Evolutionary conservation across 1,284 basidiomycete species (phyloP), one percentile per base, ranked within the genome.

Genomic region (Leccinum griseonigrum): DNA sequence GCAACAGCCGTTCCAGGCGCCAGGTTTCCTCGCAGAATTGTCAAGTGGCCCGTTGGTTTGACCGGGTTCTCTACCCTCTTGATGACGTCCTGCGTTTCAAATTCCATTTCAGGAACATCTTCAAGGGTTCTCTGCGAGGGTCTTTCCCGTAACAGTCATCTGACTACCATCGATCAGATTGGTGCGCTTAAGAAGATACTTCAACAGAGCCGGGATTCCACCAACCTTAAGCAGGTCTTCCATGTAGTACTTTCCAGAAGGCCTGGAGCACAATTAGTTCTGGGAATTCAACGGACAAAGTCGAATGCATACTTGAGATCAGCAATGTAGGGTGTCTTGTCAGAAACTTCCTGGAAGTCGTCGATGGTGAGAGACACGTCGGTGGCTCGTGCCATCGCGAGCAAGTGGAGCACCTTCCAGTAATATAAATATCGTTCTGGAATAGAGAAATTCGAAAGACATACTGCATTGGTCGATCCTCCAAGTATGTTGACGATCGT

Each of bases 231-330:
- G 93, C 36, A 99, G 83, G 74, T 98, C 95, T 78, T 98, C 94
- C 95, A 98, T 98, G 70, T 93, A 90, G 77, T 96, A 98, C 79
- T 91, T 91, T 29, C 95, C 95, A 31, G 92, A 94, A 7, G 96
- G 96, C 75, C 89, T 90, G 60, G 2, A 50, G 29, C n/a, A 18
- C 38, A 32, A 55, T 63, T 13, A 66, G 56, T 34, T 55, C 11
- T 40, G 50, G 14, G 31, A 53, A n/a, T 11, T 13, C 54, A 29
- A 29, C 14, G 36, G 14, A 16, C 3, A 28, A 11, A 51, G 58
- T 53, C 63, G 48, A 60, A 46, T 69, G 13, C 75, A 60, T 71
- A 88, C 87, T 94, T 96, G 66, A 98, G 83, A 73, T 99, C 94
- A 34, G 94, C 94, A 14, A 98, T 84, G 79, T 92, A 95, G n/a